Evolutionary conservation across 2,329 filamentous ascomycete genomes (phyloP), one percentile per base, ranked within the genome.

Genomic region (Verticillium zaregamsianum): DNA sequence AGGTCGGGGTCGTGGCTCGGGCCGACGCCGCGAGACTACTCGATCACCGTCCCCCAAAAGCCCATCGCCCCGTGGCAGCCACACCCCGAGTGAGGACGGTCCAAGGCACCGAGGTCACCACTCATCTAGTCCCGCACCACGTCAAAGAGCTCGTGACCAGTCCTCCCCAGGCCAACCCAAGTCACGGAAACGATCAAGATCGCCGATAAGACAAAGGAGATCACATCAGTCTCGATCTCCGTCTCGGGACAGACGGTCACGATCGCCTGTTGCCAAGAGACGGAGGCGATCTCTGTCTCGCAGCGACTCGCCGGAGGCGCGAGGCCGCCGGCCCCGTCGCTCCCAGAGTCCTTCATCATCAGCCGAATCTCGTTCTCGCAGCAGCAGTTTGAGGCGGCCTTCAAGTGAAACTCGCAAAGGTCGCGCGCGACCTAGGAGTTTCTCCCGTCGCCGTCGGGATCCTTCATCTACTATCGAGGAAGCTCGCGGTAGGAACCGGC

Each of bases 111-210:
- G 70, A 49, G 72, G 69, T 40, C 66, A 70, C 15, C 70, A 70
- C 23, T 76, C 76, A 8, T 61, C 66, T 2, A 76, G 68, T 23
- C 74, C 75, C 25, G 67, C 69, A 9, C 72, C 74, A 35, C 71
- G 76, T 60, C 72, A 72, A 58, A 66, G 67, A 59, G 74, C 75
- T 1, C 71, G 74, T 17, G 66, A 67, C 20, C 65, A 67, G 20
- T 72, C 69, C 35, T 65, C 67, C 59, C 71, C 72, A 25, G 71
- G 74, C 55, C 68, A 66, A 39, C 64, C 64, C 60, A 73, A 72
- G 25, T 69, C 70, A 20, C 73, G 75, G 52, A 80, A 79, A 66
- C 72, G 79, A 55, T 76, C 76, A 12, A 72, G 76, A 57, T 80
- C 79, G 12, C 72, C 74, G 17, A 69, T 64, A 52, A 67, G 66